Percentiles rank a stretch among this genome's conserved stretches.
Evolutionary conservation across 108 stramenopile genomes (phyloP).

Genomic region (Hondaea fermentalgiana): DNA sequence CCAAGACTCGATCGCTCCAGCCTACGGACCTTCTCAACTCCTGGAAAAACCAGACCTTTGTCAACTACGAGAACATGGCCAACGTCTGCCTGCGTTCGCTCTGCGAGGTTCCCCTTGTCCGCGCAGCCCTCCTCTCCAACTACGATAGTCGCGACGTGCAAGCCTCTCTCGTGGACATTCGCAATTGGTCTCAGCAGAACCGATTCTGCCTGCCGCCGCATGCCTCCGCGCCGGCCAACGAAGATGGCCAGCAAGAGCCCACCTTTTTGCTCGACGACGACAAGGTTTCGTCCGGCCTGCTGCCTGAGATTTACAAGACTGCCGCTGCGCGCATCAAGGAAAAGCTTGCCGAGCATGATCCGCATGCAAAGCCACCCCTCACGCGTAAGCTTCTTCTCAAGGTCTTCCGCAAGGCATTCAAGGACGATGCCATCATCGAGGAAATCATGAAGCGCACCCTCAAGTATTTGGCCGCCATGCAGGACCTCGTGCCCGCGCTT

Average conservation of each 20-base stretch:
- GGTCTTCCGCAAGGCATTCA: background rate
- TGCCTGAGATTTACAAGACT: background rate
- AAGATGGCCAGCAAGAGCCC: background rate
- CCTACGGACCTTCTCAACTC: background rate
- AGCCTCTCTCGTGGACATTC: background rate
- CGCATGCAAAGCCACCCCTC: background rate
- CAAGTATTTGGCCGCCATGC: background rate
- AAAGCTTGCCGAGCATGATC: background rate
- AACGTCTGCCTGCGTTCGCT: background rate
- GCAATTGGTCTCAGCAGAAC: background rate
- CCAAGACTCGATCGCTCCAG: slow-evolving; percentile 4
- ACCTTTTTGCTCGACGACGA: background rate
- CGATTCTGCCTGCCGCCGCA: background rate
- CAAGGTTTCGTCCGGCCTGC: background rate
- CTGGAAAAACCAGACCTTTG: slow-evolving; percentile 13
- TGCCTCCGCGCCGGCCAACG: background rate
- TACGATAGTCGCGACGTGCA: slow-evolving; percentile 14
- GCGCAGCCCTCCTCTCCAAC: background rate
- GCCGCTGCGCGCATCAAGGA: background rate
- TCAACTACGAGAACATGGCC: slow-evolving; percentile 15
- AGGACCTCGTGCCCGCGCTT: background rate
- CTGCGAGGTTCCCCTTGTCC: background rate
- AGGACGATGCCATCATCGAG: background rate
- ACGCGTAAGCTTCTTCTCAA: background rate
- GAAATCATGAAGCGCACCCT: background rate